Percentiles rank a stretch among this genome's conserved stretches.
Evolutionary conservation across 768 basidiomycete species (phyloP).

Genomic region (Auricularia heimuer): DNA sequence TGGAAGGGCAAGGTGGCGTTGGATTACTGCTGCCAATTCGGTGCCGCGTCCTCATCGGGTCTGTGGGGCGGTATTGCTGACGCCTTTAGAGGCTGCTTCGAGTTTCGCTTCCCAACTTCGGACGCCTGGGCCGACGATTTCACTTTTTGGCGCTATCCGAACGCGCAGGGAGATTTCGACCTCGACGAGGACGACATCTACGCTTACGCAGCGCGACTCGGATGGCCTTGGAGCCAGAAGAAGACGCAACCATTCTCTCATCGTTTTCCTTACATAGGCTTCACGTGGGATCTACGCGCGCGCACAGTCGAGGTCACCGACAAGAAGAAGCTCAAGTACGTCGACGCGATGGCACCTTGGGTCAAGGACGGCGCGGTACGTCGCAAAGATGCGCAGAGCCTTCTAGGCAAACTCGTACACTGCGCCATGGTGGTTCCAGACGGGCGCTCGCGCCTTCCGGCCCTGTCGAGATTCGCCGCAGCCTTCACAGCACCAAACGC

Average conservation of each 20-base stretch:
- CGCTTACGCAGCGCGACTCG: constrained; percentile 12
- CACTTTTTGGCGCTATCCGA: constrained; percentile 12
- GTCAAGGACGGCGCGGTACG: constrained; percentile 9
- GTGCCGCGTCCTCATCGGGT: no score
- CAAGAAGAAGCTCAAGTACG: constrained; percentile 23
- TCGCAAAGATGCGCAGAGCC: constrained; percentile 9
- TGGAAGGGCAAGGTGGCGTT: no score
- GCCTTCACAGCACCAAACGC: constrained; percentile 15
- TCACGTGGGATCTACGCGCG: constrained; percentile 23
- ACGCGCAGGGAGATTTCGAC: no score
- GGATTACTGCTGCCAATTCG: no score
- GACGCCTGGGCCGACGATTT: constrained; percentile 32
- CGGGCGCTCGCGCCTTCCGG: constrained; percentile 19
- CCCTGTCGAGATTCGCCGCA: constrained; percentile 19
- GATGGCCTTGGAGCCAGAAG: constrained; percentile 27
- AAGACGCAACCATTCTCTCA: constrained; percentile 21
- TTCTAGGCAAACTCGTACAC: constrained; percentile 26
- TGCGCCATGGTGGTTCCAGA: constrained; percentile 20
- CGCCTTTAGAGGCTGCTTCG: no score
- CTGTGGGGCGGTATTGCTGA: no score
- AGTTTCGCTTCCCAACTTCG: constrained; percentile 12
- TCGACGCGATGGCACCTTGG: constrained; percentile 15
- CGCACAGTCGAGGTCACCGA: constrained; percentile 24
- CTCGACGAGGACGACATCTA: no score
- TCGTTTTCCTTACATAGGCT: constrained; percentile 28